Evolutionary conservation across 768 basidiomycete species (phyloP).

Genomic region (Mycena epipterygia): DNA sequence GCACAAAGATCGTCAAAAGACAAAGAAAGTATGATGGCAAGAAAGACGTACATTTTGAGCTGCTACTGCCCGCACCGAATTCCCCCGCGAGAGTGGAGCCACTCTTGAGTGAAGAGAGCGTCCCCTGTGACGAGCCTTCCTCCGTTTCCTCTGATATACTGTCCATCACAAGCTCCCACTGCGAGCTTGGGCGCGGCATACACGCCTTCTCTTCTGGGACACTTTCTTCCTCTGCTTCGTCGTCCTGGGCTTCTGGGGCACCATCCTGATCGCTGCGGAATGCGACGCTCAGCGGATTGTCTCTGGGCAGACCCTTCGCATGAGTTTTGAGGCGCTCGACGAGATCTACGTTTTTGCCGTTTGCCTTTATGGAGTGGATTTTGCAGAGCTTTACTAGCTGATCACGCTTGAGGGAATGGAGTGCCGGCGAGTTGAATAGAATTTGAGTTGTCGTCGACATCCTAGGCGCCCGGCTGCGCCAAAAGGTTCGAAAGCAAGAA

Average conservation of each 20-base stretch:
- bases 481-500: background rate
- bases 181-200: conserved; percentile 76
- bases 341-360: conserved; percentile 84
- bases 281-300: conserved; percentile 68
- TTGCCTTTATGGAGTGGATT: conserved; percentile 82
- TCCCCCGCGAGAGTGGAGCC: conserved; percentile 63
- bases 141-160: conserved; percentile 76
- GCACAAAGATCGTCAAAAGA: conserved; percentile 28
- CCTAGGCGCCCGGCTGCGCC: background rate
- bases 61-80: conserved; percentile 72
- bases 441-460: conserved; percentile 84
- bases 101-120: conserved; percentile 58
- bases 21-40: conserved; percentile 26
- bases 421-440: conserved; percentile 86
- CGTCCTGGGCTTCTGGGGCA: conserved; percentile 37
- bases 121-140: conserved; percentile 66
- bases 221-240: conserved; percentile 43
- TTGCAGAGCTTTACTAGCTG: conserved; percentile 91
- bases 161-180: conserved; percentile 92
- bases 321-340: conserved; percentile 77
- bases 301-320: conserved; percentile 72
- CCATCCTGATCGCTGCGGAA: conserved; percentile 59
- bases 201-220: conserved; percentile 42
- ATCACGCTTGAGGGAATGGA: conserved; percentile 86
- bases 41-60: conserved; percentile 68